Evolutionary conservation across 768 basidiomycete genomes (phyloP).

Genomic region (Rhodotorula kratochvilovae): DNA sequence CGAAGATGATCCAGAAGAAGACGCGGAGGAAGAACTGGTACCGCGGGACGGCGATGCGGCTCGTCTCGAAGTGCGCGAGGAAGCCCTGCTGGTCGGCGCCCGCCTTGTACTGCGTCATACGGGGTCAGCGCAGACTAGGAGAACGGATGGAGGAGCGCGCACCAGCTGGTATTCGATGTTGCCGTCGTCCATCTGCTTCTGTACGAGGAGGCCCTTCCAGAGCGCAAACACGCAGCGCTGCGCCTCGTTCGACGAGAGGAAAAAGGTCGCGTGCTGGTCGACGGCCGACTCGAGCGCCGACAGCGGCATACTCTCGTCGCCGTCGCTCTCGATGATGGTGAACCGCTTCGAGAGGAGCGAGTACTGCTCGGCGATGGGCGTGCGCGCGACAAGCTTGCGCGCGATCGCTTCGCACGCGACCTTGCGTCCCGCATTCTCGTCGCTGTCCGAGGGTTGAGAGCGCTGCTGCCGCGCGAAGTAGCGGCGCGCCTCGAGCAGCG

Average conservation of each 20-base stretch:
- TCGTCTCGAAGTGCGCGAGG: slow-evolving; percentile 24
- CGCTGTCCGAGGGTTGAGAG: slow-evolving; percentile 40
- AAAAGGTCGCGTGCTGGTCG: slow-evolving; percentile 42
- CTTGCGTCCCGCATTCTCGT: slow-evolving; percentile 41
- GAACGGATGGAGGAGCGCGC: not conserved
- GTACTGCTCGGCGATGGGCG: slow-evolving; percentile 33
- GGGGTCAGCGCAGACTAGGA: not conserved
- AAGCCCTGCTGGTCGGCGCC: slow-evolving; percentile 16
- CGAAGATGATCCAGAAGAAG: slow-evolving; percentile 42
- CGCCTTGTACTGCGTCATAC: slow-evolving; percentile 28
- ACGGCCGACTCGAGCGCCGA: slow-evolving; percentile 41
- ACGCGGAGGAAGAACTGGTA: slow-evolving; percentile 44
- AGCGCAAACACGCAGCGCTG: slow-evolving; percentile 43
- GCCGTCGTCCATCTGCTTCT: slow-evolving; percentile 12
- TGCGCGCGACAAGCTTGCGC: slow-evolving; percentile 27
- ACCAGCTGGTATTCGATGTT: slow-evolving; percentile 34
- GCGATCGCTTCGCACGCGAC: slow-evolving; percentile 36
- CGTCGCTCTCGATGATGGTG: slow-evolving; percentile 39
- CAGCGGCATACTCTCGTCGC: slow-evolving; percentile 38
- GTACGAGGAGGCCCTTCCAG: slow-evolving; percentile 41
- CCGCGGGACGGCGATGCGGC: slow-evolving; percentile 40
- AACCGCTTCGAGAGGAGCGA: slow-evolving; percentile 31
- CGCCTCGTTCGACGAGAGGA: slow-evolving; percentile 41
- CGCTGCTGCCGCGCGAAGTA: slow-evolving; percentile 29
- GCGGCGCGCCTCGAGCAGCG: slow-evolving; percentile 38